Evolutionary conservation across 2,329 filamentous ascomycete genomes (phyloP).

Genomic region (Penicillium hordei): DNA sequence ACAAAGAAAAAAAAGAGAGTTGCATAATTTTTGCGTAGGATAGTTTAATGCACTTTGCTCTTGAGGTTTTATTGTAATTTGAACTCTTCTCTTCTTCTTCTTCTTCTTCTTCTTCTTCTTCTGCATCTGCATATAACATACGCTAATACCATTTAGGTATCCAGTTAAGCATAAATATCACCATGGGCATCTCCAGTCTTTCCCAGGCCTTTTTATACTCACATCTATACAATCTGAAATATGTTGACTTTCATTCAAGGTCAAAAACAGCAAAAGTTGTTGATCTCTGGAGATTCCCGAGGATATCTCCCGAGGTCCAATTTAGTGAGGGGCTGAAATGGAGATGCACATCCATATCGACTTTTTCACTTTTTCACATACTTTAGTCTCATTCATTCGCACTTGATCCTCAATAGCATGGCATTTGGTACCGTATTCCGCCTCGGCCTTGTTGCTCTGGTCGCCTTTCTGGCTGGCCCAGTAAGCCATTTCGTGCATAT

Average conservation of each 20-base stretch:
- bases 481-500: conserved; percentile 23
- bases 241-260: background rate
- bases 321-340: background rate
- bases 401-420: conserved; percentile 15
- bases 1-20: conserved; percentile 13
- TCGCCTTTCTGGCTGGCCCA: conserved; percentile 21
- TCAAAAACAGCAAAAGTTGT: background rate
- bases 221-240: background rate
- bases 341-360: background rate
- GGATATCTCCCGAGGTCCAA: background rate
- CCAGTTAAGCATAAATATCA: background rate
- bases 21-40: conserved; percentile 10
- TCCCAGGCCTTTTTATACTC: background rate
- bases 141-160: background rate
- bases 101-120: background rate
- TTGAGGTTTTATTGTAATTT: background rate
- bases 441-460: conserved; percentile 22
- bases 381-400: background rate
- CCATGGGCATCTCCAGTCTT: background rate
- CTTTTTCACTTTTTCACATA: background rate
- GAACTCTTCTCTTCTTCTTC: background rate
- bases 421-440: conserved; percentile 15
- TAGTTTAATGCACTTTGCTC: conserved; percentile 19
- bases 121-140: background rate
- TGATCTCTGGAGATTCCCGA: background rate